Evolutionary conservation across 257 asterid species (phyloP).

Genomic region (Nicotiana knightiana): DNA sequence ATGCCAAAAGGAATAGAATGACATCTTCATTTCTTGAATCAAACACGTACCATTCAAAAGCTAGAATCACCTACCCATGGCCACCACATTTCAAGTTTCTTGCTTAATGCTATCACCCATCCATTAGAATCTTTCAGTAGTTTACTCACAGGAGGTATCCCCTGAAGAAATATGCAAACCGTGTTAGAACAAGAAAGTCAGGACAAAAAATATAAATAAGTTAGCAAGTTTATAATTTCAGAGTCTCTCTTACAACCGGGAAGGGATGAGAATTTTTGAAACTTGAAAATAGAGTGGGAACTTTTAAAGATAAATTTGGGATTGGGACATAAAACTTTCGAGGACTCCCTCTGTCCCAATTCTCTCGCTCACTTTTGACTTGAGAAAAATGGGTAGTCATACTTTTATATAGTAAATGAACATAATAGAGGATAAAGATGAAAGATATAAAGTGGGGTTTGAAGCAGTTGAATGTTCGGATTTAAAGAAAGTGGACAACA

Average conservation of each 20-base stretch:
- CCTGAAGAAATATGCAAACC: slow-evolving; percentile 37
- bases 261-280: background rate
- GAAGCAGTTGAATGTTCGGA: background rate
- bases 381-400: background rate
- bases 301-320: background rate
- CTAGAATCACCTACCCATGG: slow-evolving; percentile 64
- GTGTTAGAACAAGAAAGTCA: background rate
- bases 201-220: background rate
- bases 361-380: background rate
- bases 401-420: background rate
- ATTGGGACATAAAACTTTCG: background rate
- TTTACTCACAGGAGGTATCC: slow-evolving; percentile 45
- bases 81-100: slow-evolving; percentile 71
- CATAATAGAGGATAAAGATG: background rate
- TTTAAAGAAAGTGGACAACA: background rate
- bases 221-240: background rate
- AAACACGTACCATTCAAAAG: background rate
- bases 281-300: background rate
- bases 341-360: background rate
- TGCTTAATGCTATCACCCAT: slow-evolving; percentile 59
- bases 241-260: background rate
- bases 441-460: background rate
- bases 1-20: slow-evolving; percentile 6
- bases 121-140: slow-evolving; percentile 38
- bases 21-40: slow-evolving; percentile 13